These are phyloP conservation scores for Quercus suber DNA, from an alignment of 306 rosid species.

Conservation along the genomic window DNA sequence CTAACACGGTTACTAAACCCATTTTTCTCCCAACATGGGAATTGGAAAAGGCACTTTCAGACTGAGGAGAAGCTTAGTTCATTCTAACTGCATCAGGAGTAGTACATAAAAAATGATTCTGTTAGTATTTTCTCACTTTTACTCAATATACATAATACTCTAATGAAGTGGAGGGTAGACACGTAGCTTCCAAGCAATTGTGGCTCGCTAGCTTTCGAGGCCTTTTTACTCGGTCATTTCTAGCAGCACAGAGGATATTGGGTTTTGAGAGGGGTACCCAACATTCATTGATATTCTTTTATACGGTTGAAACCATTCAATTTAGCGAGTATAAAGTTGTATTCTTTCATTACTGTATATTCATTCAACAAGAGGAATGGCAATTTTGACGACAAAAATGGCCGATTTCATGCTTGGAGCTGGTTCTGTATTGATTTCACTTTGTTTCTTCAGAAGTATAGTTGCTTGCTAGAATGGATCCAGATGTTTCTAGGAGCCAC, in stretches of 20 bases:
- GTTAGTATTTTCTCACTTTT: slow-evolving; percentile 27
- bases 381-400: slow-evolving; percentile 56
- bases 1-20: slow-evolving; percentile 15
- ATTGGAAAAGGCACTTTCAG: slow-evolving; percentile 18
- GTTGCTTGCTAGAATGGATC: neutral
- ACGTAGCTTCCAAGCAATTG: slow-evolving; percentile 28
- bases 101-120: slow-evolving; percentile 2
- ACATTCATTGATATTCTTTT: slow-evolving; percentile 34
- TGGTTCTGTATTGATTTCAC: neutral
- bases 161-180: slow-evolving; percentile 19
- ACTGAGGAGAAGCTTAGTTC: slow-evolving; percentile 31
- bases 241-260: slow-evolving; percentile 31
- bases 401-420: slow-evolving; percentile 18
- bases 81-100: slow-evolving; percentile 35
- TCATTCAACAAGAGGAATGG: slow-evolving; percentile 24
- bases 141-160: slow-evolving; percentile 35
- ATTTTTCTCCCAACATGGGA: slow-evolving; percentile 23
- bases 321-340: slow-evolving; percentile 35
- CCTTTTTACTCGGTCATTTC: slow-evolving; percentile 34
- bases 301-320: slow-evolving; percentile 23
- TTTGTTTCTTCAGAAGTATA: neutral
- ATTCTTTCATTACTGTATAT: slow-evolving; percentile 63
- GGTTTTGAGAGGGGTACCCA: slow-evolving; percentile 32
- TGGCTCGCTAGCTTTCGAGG: slow-evolving; percentile 34
- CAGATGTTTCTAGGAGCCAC: neutral